phyloP scores from a whole-genome alignment of 2,329 filamentous ascomycete genomes.

The Acrocalymma vagum region DNA sequence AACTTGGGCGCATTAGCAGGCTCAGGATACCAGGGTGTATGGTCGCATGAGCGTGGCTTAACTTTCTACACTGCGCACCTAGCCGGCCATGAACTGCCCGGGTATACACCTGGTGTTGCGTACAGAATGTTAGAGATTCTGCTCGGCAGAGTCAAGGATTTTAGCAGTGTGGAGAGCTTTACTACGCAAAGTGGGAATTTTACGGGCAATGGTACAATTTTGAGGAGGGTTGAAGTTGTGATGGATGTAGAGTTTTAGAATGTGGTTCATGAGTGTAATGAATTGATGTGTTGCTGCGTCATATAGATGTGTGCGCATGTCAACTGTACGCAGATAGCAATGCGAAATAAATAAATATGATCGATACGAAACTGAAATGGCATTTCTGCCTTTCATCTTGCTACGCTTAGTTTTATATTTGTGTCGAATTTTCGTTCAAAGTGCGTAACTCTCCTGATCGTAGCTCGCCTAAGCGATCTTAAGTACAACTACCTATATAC shows the following conservation, averaged over 20 bases:
- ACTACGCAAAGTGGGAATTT: slow-evolving; percentile 45
- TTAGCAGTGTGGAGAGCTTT: slow-evolving; percentile 45
- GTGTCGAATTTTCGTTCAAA: no score
- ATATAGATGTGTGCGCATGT: no score
- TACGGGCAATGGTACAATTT: slow-evolving; percentile 39
- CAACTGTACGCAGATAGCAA: no score
- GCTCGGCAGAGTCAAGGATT: slow-evolving; percentile 48
- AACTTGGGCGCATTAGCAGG: slow-evolving; percentile 50
- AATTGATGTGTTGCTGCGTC: no score
- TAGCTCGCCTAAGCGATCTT: no score
- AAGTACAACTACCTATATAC: no score
- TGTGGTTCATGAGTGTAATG: background rate
- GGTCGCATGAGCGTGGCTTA: slow-evolving; percentile 54
- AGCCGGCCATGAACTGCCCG: slow-evolving; percentile 54
- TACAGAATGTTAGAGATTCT: slow-evolving; percentile 54
- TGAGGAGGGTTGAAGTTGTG: slow-evolving; percentile 17
- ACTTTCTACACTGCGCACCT: slow-evolving; percentile 55
- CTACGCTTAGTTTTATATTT: no score
- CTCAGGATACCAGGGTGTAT: slow-evolving; percentile 51
- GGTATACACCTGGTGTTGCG: slow-evolving; percentile 52
- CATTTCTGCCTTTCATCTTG: no score
- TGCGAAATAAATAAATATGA: no score
- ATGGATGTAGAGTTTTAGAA: no score
- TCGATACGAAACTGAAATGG: no score
- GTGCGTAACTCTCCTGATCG: no score